Percentiles rank a stretch among this genome's conserved stretches.
Conservation (phyloP, 2,329 filamentous ascomycete species). For the Zelopaecilomyces penicillatus region DNA sequence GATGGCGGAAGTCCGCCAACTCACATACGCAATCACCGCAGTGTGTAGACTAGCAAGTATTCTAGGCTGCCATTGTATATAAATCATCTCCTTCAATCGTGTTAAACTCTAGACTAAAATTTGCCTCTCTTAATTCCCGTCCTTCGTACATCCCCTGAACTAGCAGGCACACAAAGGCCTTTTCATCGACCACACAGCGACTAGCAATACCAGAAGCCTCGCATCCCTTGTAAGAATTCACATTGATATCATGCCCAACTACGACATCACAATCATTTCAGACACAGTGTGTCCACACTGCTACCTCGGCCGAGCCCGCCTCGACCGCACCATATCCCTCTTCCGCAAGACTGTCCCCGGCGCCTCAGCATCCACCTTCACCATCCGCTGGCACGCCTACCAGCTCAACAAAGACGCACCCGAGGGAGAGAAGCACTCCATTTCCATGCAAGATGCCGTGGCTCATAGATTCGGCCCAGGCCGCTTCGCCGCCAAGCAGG, state of each 20-base stretch:
- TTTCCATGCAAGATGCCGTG: slow-evolving; percentile 45
- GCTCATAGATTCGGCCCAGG: slow-evolving; percentile 57
- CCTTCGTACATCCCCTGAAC: no score
- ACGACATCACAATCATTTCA: slow-evolving; percentile 70
- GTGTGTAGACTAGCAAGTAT: no score
- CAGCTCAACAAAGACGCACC: slow-evolving; percentile 61
- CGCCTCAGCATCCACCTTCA: slow-evolving; percentile 57
- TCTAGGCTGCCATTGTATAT: no score
- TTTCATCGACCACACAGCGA: no score
- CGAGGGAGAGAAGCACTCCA: slow-evolving; percentile 25
- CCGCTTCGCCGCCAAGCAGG: slow-evolving; percentile 47
- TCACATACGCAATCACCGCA: neutral
- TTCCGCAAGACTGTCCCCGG: slow-evolving; percentile 56
- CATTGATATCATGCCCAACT: slow-evolving; percentile 52
- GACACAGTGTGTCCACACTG: slow-evolving; percentile 76
- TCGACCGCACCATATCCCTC: slow-evolving; percentile 60
- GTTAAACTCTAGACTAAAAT: no score
- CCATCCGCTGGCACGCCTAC: slow-evolving; percentile 68
- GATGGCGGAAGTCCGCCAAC: slow-evolving; percentile 9
- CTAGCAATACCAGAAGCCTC: neutral
- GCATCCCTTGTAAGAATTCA: no score
- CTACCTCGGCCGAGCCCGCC: slow-evolving; percentile 70
- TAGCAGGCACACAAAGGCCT: no score
- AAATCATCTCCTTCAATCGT: no score
- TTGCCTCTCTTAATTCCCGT: no score